Conservation (phyloP, 176 grass and related monocot species). For the Pontederia crassipes region DNA sequence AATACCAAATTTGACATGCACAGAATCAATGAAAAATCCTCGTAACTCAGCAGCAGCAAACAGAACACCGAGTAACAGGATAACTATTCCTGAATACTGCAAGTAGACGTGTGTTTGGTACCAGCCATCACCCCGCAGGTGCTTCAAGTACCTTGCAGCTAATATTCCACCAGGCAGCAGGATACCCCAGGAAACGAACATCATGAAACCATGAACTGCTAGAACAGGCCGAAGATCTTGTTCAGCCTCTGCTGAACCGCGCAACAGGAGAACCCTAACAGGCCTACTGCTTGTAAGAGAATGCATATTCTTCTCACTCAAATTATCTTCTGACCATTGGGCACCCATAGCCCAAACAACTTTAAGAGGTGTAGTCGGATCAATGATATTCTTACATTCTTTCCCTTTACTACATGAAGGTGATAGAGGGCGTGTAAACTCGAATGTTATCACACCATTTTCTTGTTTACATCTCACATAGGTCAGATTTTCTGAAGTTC, state of each 20-base stretch:
- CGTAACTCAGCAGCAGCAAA: slow-evolving; percentile 73
- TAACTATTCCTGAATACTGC: slow-evolving; percentile 57
- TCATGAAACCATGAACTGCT: slow-evolving; percentile 87
- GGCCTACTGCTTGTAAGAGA: slow-evolving; percentile 13
- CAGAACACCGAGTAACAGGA: slow-evolving; percentile 66
- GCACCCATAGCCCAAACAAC: slow-evolving; percentile 16
- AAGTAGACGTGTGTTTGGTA: slow-evolving; percentile 67
- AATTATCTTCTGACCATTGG: slow-evolving; percentile 3
- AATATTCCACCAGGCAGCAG: slow-evolving; percentile 58
- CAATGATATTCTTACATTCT: slow-evolving; percentile 20
- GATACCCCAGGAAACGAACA: slow-evolving; percentile 88
- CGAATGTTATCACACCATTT: slow-evolving; percentile 19
- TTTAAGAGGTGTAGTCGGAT: slow-evolving; percentile 14
- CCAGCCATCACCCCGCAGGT: slow-evolving; percentile 60
- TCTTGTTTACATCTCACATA: slow-evolving; percentile 9
- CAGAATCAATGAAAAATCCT: slow-evolving; percentile 50
- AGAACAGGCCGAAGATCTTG: slow-evolving; percentile 68
- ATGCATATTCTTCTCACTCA: slow-evolving; percentile 19
- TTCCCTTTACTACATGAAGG: slow-evolving; percentile 7
- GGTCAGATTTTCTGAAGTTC: slow-evolving; percentile 12
- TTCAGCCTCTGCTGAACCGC: slow-evolving; percentile 55
- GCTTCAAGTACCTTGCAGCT: slow-evolving; percentile 64
- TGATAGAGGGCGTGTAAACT: slow-evolving; percentile 12
- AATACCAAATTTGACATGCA: slow-evolving; percentile 66
- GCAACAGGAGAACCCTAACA: slow-evolving; percentile 2